Base-by-base conservation (phyloP, 257 asterid species). In the Striga asiatica region DNA sequence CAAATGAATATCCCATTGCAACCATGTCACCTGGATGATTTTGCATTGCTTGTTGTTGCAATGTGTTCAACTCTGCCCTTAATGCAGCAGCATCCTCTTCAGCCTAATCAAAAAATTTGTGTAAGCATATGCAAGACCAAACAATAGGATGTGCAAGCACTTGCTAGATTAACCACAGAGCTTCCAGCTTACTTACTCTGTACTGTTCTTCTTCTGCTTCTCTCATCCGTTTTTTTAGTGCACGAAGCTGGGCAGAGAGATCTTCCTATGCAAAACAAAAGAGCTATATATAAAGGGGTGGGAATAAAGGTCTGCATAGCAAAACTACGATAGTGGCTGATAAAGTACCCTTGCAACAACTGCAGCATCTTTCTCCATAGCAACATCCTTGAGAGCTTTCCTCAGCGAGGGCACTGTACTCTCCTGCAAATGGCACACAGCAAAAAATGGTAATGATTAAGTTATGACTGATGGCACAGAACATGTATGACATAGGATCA, bases 311-410 rank as follows among this genome's bases (percentile, higher is more conserved):
- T 24, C 38, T 16, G 28, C 34, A 16, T 39, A 19, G n/a, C 39
- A 37, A 16, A 71, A 55, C 54, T 38, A 67, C 38, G 14, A 12
- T n/a, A 58, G 45, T 43, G 25, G 20, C 24, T 53, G 62, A 56
- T 59, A 60, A 41, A 54, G 24, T 71, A 92, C 98, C 81, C 95
- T 82, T 56, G 95, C 82, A 79, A 92, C 97, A 67, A 92, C 95
- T 65, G 98, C 98, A 42, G 98, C 98, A 82, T 92, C 98, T 54
- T 92, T 92, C 79, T 92, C 98, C 93, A 87, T 88, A 2, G 97
- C 98, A 63, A 92, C 92, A 70, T 92, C 98, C 83, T 67, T 84
- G 64, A 92, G 85, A 64, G 97, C 88, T 78, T 81, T 92, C 58
- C 98, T 76, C 59, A 92, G 72, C 24, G 91, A 81, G 20, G 98